These are phyloP conservation scores for Cephaloascus fragrans DNA, from an alignment of 805 yeast genomes.

Conservation along the genomic window DNA sequence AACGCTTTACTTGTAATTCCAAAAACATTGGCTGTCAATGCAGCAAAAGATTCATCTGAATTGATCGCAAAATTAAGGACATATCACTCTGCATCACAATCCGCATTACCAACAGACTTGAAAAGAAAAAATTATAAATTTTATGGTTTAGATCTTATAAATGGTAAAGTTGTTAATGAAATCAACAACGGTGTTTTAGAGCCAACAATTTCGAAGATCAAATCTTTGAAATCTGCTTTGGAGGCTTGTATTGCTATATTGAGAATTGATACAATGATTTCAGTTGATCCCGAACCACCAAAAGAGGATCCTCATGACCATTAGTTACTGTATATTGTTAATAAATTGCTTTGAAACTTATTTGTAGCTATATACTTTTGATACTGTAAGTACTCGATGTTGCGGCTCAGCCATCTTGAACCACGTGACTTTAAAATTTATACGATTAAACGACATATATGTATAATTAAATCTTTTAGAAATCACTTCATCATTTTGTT, in stretches of 20 bases:
- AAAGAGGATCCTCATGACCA: slow-evolving; percentile 90
- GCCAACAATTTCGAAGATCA: slow-evolving; percentile 89
- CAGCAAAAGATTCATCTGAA: slow-evolving; percentile 95
- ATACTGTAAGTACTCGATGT: no score
- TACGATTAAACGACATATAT: no score
- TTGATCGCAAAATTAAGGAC: slow-evolving; percentile 92
- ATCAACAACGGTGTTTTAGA: slow-evolving; percentile 81
- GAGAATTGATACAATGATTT: slow-evolving; percentile 97
- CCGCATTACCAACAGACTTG: slow-evolving; percentile 70
- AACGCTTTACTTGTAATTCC: slow-evolving; percentile 84
- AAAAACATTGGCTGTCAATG: slow-evolving; percentile 92
- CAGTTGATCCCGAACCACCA: slow-evolving; percentile 91
- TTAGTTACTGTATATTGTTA: no score
- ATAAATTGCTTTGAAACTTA: no score
- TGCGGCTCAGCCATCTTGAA: no score
- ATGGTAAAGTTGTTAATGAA: slow-evolving; percentile 88
- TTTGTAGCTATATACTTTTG: no score
- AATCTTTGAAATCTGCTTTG: slow-evolving; percentile 87
- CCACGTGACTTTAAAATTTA: no score
- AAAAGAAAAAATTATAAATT: slow-evolving; percentile 82
- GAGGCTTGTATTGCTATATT: slow-evolving; percentile 97
- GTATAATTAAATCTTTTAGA: no score
- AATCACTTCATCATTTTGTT: no score
- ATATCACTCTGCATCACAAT: slow-evolving; percentile 91
- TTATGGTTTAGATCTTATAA: slow-evolving; percentile 86